These are phyloP conservation scores for Phytophthora syringae DNA, from an alignment of 352 stramenopile species.

Conservation along the genomic window DNA sequence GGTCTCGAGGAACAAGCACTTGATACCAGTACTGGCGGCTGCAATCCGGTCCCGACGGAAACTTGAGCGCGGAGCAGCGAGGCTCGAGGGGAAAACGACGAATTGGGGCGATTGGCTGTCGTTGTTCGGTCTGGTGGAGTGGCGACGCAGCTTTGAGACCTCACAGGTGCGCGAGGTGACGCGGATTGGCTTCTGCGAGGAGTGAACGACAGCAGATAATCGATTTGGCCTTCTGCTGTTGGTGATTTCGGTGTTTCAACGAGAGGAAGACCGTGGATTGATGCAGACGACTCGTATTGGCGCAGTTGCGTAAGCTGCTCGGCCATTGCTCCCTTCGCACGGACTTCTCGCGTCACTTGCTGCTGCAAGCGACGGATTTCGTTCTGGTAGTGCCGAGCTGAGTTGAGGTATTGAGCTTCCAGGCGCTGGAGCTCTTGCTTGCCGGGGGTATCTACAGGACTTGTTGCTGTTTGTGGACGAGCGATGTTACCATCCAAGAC, in stretches of 20 bases:
- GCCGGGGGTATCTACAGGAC: neutral
- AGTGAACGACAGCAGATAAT: slow-evolving; percentile 8
- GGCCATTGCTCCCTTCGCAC: slow-evolving; percentile 50
- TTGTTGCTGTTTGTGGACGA: slow-evolving; percentile 25
- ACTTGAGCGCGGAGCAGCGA: slow-evolving; percentile 28
- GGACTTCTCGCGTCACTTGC: slow-evolving; percentile 61
- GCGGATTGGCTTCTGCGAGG: slow-evolving; percentile 25
- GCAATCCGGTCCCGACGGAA: neutral
- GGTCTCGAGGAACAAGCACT: slow-evolving; percentile 23
- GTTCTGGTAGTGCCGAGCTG: slow-evolving; percentile 64
- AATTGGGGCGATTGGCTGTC: slow-evolving; percentile 42
- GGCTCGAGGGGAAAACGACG: slow-evolving; percentile 49
- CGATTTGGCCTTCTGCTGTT: slow-evolving; percentile 1
- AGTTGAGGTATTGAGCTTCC: slow-evolving; percentile 42
- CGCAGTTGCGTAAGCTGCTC: slow-evolving; percentile 51
- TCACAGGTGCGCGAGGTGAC: slow-evolving; percentile 15
- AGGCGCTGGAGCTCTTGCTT: slow-evolving; percentile 15
- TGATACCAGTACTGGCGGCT: slow-evolving; percentile 1
- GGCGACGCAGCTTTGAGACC: slow-evolving; percentile 3
- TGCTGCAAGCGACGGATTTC: slow-evolving; percentile 72
- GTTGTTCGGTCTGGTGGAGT: slow-evolving; percentile 17
- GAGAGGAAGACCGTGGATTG: slow-evolving; percentile 12
- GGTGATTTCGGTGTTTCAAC: slow-evolving; percentile 8
- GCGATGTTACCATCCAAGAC: slow-evolving; percentile 29
- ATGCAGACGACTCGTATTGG: slow-evolving; percentile 8